Base-by-base conservation (phyloP, 2,329 filamentous ascomycete species). In the Ambrosiella cleistominuta region DNA sequence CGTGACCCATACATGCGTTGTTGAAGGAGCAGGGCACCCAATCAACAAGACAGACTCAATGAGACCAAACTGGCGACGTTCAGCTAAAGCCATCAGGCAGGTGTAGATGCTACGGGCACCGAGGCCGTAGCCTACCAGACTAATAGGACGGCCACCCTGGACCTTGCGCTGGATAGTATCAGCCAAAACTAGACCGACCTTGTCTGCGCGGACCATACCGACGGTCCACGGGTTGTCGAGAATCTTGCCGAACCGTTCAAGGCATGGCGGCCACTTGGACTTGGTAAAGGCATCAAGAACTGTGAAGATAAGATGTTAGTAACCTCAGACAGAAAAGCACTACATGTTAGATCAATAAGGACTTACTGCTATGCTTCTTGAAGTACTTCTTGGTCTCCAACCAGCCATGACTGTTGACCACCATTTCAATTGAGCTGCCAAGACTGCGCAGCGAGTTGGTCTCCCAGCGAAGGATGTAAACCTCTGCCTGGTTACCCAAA, bases 31-130 rank as follows among this genome's bases (percentile, higher is more conserved):
- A 0, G 91, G 89, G 0, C 86, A 78, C 1, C 91, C 91, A 67
- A 96, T 88, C 57, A 97, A 67, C 35, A 95, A 80, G 1, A 85
- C 90, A 39, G 85, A 88, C 66, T 97, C 91, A 11, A 98, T 74
- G 2, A 95, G 68, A 0, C 91, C 91, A 66, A 95, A 96, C 1
- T 86, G 86, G 55, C 83, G 81, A 60, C 88, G 78, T 66, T 91
- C 86, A 0, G 88, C 88, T 50, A 97, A 75, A 38, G 76, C 79
- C 72, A 86, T 84, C 13, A 96, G 75, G 63, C 90, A 96, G 3
- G 83, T 79, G 66, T 87, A 96, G 55, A 97, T 90, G 39, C 89
- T 79, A 53, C 88, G 80, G 15, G 88, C 86, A 1, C 87, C 88
- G 7, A 95, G 74, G 49, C 87, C 88, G 67, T 88, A 95, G 1